Evolutionary conservation across 192 early-diverging fungal species (phyloP).

Genomic region (Ambispora gerdemannii): DNA sequence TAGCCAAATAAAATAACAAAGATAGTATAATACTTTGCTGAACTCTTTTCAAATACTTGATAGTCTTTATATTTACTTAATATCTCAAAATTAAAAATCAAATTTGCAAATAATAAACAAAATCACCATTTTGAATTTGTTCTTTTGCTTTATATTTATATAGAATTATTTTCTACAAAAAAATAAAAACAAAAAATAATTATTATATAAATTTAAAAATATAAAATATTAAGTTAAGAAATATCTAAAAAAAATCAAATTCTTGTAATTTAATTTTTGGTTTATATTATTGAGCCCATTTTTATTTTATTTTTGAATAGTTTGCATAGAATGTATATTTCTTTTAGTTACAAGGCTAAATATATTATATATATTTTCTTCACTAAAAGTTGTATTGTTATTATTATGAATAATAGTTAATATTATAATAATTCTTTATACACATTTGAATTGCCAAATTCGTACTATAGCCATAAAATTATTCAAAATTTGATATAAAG

Average conservation of each 20-base stretch:
- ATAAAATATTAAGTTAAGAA: neutral
- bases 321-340: neutral
- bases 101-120: neutral
- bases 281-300: neutral
- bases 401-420: neutral
- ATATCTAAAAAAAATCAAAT: slow-evolving; percentile 5
- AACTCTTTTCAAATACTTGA: neutral
- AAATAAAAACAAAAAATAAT: neutral
- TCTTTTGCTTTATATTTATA: neutral
- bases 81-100: slow-evolving; percentile 4
- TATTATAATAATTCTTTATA: no score
- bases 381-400: neutral
- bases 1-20: neutral
- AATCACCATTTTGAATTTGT: neutral
- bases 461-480: no score
- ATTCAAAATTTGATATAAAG: no score
- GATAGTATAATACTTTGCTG: neutral
- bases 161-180: neutral
- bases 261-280: neutral
- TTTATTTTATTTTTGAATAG: neutral
- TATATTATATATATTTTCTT: neutral
- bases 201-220: neutral
- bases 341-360: neutral
- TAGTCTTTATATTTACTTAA: neutral
- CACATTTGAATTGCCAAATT: no score